phyloP scores from a whole-genome alignment of 805 yeast genomes.

The Candida ulmi region DNA sequence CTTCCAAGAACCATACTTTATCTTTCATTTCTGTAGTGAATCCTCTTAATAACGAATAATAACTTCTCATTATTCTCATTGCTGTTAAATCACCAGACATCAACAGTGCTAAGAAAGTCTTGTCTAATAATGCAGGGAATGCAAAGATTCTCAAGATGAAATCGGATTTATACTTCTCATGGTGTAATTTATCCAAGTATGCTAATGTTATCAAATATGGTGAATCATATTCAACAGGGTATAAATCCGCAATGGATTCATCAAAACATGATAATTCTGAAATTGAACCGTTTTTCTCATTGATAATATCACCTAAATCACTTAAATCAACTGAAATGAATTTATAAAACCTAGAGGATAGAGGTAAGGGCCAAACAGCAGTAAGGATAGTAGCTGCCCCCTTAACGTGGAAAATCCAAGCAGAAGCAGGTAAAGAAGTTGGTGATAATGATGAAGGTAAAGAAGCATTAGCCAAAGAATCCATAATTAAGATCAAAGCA shows the following conservation, averaged over 20 bases:
- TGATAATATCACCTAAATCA: constrained; percentile 67
- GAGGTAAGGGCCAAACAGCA: constrained; percentile 91
- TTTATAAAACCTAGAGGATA: constrained; percentile 57
- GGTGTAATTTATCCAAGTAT: constrained; percentile 75
- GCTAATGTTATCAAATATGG: constrained; percentile 88
- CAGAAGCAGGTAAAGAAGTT: constrained; percentile 76
- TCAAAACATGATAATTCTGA: constrained; percentile 79
- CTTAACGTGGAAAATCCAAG: constrained; percentile 95
- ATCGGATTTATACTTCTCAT: constrained; percentile 78
- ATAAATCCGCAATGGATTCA: constrained; percentile 75
- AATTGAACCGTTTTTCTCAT: constrained; percentile 30
- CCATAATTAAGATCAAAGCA: constrained; percentile 85
- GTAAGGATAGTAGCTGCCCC: constrained; percentile 95
- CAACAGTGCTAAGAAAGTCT: constrained; percentile 65
- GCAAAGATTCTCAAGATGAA: constrained; percentile 85
- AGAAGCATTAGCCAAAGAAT: constrained; percentile 90
- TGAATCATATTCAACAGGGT: constrained; percentile 77
- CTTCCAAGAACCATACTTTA: constrained; percentile 90
- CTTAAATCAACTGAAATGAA: constrained; percentile 83
- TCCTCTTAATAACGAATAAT: constrained; percentile 73
- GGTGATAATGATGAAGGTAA: constrained; percentile 25
- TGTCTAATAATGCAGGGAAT: constrained; percentile 88
- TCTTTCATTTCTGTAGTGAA: constrained; percentile 86
- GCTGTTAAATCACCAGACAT: constrained; percentile 85
- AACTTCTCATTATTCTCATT: constrained; percentile 85